A percentile compares a stretch with the other conserved stretches of the same genome.
phyloP scores from a whole-genome alignment of 225 moss, liverwort and hornwort genomes.

The Physcomitrium patens region DNA sequence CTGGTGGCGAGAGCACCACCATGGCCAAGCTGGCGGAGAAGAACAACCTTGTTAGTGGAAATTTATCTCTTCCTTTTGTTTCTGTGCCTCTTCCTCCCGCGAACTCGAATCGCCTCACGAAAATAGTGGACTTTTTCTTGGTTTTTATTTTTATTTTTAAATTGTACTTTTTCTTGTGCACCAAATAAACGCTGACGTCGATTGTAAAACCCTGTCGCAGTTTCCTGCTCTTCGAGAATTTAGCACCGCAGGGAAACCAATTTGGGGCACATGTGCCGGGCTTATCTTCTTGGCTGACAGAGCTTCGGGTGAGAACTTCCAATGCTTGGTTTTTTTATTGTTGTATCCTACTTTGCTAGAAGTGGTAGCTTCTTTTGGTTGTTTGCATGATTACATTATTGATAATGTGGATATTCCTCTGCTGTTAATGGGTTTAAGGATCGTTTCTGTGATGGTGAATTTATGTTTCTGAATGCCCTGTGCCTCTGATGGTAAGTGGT shows the following conservation, averaged over 20 bases:
- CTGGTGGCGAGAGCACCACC: conserved; percentile 86
- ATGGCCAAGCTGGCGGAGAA: conserved; percentile 84
- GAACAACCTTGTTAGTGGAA: conserved; percentile 53
- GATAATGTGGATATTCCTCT: background rate
- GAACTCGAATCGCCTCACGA: background rate
- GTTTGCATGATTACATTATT: too few species aligned
- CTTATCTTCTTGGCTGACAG: conserved; percentile 87
- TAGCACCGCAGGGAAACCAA: conserved; percentile 61
- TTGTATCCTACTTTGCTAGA: background rate
- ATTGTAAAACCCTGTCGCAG: conserved; percentile 36
- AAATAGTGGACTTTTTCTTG: too few species aligned
- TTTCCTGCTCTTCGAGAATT: conserved; percentile 78
- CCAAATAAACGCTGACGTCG: background rate
- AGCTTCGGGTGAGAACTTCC: conserved; percentile 62
- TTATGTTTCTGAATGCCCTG: background rate
- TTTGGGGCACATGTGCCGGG: conserved; percentile 83
- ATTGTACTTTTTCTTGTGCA: background rate
- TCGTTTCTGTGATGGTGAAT: background rate
- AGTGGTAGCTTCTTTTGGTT: too few species aligned
- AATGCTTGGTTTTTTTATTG: background rate
- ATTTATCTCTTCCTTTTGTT: background rate
- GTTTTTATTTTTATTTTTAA: background rate
- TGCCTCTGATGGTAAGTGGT: background rate
- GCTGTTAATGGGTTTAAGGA: background rate
- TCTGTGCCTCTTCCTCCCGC: background rate